Base-by-base conservation (phyloP, 164 flowering plant species). In the Sedum album region DNA sequence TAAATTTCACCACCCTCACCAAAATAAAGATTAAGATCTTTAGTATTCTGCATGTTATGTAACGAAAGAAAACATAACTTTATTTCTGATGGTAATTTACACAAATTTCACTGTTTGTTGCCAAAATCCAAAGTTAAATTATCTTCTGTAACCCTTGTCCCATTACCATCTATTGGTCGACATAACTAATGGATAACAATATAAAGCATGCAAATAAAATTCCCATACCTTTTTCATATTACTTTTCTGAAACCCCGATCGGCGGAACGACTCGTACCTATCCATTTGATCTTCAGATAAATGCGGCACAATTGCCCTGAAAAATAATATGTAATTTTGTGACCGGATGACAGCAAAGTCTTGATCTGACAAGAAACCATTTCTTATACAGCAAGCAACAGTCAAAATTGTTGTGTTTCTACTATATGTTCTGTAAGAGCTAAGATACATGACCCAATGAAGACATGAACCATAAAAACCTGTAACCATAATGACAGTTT, bases 171-270 rank as follows among this genome's bases (percentile, higher is more conserved):
- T 46, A 17, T n/a, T 15, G 38, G 5, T 15, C 15, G 51, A 46
- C 2, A 46, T 1, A 35, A 35, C 38, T 35, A 3, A 3, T 35
- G 38, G 38, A 35, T 3, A 35, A 35, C 3, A 7, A 35, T 35
- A 7, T 35, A 35, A 3, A 35, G 7, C 7, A 7, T 3, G 38
- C 3, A n/a, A 20, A 2, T 13, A 57, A n/a, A 2, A 10, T 18
- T 21, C 41, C 69, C 31, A 60, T 83, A 91, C 97, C 87, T 81
- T 85, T 79, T 85, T 88, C 99, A 94, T 95, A 80, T 86, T 95
- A 41, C 91, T 71, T 77, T 85, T 95, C 76, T 95, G 97, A 80
- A 95, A 89, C 65, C 97, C 97, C 63, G 99, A 91, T 77, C 97
- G 83, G 17, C 97, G 75, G 69, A 90, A 95, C 25, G 96, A 92